These are phyloP conservation scores for Skeletonema tropicum DNA, from an alignment of 108 stramenopile species.

Conservation along the genomic window DNA sequence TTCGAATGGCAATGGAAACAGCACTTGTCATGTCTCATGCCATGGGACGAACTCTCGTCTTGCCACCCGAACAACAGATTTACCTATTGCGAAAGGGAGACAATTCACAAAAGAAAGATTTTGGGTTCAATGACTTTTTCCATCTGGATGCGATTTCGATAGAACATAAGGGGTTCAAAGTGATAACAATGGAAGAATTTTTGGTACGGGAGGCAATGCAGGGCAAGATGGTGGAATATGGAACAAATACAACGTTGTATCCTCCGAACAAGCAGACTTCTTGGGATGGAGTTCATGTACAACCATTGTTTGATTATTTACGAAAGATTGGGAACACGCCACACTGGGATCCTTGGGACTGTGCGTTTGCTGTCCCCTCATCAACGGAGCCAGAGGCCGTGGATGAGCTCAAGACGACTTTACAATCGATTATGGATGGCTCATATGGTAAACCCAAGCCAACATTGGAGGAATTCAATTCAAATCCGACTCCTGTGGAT, in stretches of 20 bases:
- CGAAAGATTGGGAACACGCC: slow-evolving; percentile 44
- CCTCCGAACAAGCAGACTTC: slow-evolving; percentile 70
- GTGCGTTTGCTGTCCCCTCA: slow-evolving; percentile 50
- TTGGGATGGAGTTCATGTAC: slow-evolving; percentile 50
- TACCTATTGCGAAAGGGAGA: slow-evolving; percentile 70
- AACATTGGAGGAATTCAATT: slow-evolving; percentile 50
- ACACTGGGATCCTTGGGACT: slow-evolving; percentile 55
- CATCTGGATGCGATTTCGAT: slow-evolving; percentile 63
- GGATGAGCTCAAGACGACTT: slow-evolving; percentile 37
- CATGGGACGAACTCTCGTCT: slow-evolving; percentile 90
- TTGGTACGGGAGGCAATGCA: slow-evolving; percentile 59
- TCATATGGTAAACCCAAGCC: slow-evolving; percentile 51
- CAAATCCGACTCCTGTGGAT: slow-evolving; percentile 53
- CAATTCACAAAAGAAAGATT: slow-evolving; percentile 43
- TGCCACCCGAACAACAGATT: slow-evolving; percentile 88
- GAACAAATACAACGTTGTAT: slow-evolving; percentile 46
- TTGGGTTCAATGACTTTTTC: slow-evolving; percentile 81
- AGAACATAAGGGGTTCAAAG: slow-evolving; percentile 61
- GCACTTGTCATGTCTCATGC: slow-evolving; percentile 83
- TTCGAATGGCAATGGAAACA: slow-evolving; percentile 74
- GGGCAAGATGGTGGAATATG: slow-evolving; percentile 45
- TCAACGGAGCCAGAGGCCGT: slow-evolving; percentile 35
- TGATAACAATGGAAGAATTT: slow-evolving; percentile 84
- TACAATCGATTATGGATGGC: slow-evolving; percentile 48
- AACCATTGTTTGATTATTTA: slow-evolving; percentile 51